Conservation (phyloP, 768 basidiomycete species). For the Kwoniella pini region DNA sequence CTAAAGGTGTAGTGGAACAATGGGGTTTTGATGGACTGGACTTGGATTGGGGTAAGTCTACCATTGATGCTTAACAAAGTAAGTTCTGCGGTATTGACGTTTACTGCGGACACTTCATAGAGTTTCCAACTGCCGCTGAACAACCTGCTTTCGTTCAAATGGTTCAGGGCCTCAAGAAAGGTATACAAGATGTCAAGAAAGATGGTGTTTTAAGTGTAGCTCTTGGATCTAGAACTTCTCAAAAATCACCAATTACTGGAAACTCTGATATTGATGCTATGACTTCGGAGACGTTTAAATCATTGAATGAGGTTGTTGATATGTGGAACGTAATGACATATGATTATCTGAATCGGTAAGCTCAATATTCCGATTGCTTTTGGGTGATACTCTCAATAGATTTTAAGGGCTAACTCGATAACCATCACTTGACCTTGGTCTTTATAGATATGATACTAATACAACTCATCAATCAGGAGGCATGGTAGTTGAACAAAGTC, state of each 20-base stretch:
- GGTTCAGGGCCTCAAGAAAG: neutral
- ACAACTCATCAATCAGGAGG: constrained; percentile 32
- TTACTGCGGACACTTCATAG: neutral
- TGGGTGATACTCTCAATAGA: no score
- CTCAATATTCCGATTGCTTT: no score
- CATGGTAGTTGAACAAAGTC: constrained; percentile 21
- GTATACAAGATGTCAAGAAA: neutral
- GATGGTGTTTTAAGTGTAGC: constrained; percentile 21
- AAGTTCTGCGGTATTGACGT: neutral
- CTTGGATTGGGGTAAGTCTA: constrained; percentile 18
- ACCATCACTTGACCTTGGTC: no score
- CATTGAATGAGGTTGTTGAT: constrained; percentile 32
- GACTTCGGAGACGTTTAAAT: constrained; percentile 10
- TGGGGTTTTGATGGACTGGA: constrained; percentile 20
- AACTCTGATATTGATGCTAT: constrained; percentile 26
- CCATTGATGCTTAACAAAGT: no score
- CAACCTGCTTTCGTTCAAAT: neutral
- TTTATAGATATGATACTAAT: constrained; percentile 27
- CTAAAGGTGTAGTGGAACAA: constrained; percentile 10
- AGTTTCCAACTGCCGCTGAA: constrained; percentile 11
- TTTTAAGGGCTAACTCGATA: no score
- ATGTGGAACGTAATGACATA: constrained; percentile 44
- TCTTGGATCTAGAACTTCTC: constrained; percentile 12
- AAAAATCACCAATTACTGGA: neutral
- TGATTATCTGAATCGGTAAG: constrained; percentile 23